A percentile compares a stretch with the other conserved stretches of the same genome.
Evolutionary conservation across 768 basidiomycete species (phyloP).

Genomic region (Roridomyces roridus): DNA sequence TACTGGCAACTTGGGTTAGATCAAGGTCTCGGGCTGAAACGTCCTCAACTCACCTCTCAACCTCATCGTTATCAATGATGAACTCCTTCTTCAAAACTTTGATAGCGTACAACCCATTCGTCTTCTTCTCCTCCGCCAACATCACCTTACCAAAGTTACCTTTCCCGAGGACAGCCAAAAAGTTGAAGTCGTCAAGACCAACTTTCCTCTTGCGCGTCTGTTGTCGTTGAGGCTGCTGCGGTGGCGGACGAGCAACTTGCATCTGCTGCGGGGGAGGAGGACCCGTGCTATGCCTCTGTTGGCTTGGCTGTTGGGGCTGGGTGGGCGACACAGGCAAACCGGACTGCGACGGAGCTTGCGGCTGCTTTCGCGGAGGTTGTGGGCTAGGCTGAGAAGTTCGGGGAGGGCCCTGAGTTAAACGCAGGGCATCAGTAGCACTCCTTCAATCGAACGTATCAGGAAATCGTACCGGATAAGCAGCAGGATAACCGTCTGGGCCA

Average conservation of each 20-base stretch:
- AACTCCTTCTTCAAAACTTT: constrained; percentile 99
- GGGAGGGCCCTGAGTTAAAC: constrained; percentile 28
- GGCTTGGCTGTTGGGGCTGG: background rate
- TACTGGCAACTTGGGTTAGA: constrained; percentile 56
- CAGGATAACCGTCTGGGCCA: constrained; percentile 36
- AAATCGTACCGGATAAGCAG: constrained; percentile 44
- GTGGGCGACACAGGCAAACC: constrained; percentile 29
- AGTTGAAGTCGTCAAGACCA: constrained; percentile 98
- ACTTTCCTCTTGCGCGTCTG: constrained; percentile 78
- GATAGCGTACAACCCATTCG: constrained; percentile 92
- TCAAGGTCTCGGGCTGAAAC: constrained; percentile 11
- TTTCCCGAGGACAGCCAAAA: constrained; percentile 97
- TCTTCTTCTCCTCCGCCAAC: constrained; percentile 98
- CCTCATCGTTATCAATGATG: constrained; percentile 99
- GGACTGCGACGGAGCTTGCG: background rate
- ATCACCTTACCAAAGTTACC: constrained; percentile 99
- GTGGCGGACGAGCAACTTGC: constrained; percentile 32
- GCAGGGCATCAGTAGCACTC: constrained; percentile 2
- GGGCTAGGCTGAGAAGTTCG: constrained; percentile 23
- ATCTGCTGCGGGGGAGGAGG: constrained; percentile 31
- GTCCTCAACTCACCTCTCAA: constrained; percentile 78
- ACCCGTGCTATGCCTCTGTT: constrained; percentile 13
- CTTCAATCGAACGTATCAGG: constrained; percentile 14
- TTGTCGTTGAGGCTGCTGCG: constrained; percentile 44
- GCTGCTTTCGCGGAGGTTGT: constrained; percentile 18